These are phyloP conservation scores for Agrocybe chaxingu DNA, from an alignment of 768 basidiomycete genomes.

Conservation along the genomic window DNA sequence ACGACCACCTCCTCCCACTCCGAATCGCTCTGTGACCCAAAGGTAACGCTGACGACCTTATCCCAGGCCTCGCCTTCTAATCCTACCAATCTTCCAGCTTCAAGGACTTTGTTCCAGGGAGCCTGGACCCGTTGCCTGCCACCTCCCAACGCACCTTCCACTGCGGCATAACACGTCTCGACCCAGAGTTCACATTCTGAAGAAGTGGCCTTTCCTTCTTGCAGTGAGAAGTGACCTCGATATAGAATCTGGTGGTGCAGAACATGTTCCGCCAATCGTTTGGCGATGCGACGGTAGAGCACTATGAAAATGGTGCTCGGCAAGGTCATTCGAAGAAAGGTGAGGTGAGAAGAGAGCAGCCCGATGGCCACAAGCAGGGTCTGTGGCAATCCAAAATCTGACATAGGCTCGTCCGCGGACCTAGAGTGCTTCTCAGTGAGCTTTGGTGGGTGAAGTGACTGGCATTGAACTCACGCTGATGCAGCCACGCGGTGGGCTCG, in stretches of 20 bases:
- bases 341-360: slow-evolving; percentile 76
- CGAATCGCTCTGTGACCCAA: slow-evolving; percentile 40
- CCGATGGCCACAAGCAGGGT: slow-evolving; percentile 76
- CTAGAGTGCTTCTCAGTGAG: neutral
- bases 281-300: slow-evolving; percentile 74
- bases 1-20: slow-evolving; percentile 56
- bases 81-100: slow-evolving; percentile 66
- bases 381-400: slow-evolving; percentile 51
- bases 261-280: slow-evolving; percentile 72
- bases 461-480: slow-evolving; percentile 31
- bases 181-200: slow-evolving; percentile 83
- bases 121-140: slow-evolving; percentile 56
- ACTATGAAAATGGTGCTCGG: slow-evolving; percentile 53
- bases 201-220: slow-evolving; percentile 59
- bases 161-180: slow-evolving; percentile 66
- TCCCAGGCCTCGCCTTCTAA: slow-evolving; percentile 55
- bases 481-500: slow-evolving; percentile 67
- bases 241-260: slow-evolving; percentile 80
- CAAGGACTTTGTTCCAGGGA: slow-evolving; percentile 74
- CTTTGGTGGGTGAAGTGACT: neutral
- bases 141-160: slow-evolving; percentile 44
- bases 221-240: slow-evolving; percentile 61
- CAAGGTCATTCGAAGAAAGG: slow-evolving; percentile 61
- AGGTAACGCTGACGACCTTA: slow-evolving; percentile 42
- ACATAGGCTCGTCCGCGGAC: slow-evolving; percentile 17